phyloP scores from a whole-genome alignment of 2,329 filamentous ascomycete genomes.

The Scedosporium aurantiacum region DNA sequence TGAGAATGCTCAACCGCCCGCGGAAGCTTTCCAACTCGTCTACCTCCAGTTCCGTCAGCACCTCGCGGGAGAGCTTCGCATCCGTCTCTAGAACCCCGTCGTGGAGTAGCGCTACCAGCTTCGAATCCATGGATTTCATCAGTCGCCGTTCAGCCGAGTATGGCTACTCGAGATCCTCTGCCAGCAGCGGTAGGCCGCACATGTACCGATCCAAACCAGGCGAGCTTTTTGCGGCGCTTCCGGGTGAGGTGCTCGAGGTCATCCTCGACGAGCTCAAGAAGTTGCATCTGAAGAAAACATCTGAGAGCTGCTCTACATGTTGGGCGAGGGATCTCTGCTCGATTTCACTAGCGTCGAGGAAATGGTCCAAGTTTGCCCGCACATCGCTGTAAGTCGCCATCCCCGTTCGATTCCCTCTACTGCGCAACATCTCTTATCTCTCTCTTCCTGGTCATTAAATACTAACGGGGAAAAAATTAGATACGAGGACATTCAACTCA shows the following conservation, averaged over 20 bases:
- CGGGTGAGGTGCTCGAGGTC: constrained; percentile 46
- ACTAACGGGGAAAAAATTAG: constrained; percentile 17
- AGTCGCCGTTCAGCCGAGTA: constrained; percentile 14
- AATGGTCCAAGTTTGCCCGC: constrained; percentile 40
- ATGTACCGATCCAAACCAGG: constrained; percentile 30
- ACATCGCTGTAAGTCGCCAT: constrained; percentile 33
- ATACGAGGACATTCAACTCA: constrained; percentile 47
- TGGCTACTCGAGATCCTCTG: constrained; percentile 11
- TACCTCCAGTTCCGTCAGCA: constrained; percentile 16
- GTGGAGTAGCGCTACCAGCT: constrained; percentile 25
- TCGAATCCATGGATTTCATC: constrained; percentile 26
- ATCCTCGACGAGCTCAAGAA: constrained; percentile 43
- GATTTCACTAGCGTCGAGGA: constrained; percentile 37
- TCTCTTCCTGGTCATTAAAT: neutral
- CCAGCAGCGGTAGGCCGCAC: constrained; percentile 20
- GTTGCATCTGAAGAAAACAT: constrained; percentile 35
- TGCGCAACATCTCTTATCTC: neutral
- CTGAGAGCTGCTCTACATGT: constrained; percentile 49
- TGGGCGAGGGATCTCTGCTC: constrained; percentile 51
- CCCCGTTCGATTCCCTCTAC: neutral
- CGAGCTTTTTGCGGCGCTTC: constrained; percentile 43
- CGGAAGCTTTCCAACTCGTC: constrained; percentile 23
- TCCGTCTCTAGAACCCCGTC: constrained; percentile 18
- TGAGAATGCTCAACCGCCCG: constrained; percentile 22
- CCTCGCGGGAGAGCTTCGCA: constrained; percentile 18